Percentiles rank a stretch among this genome's conserved stretches.
Evolutionary conservation across 768 basidiomycete genomes (phyloP).

Genomic region (Kwoniella bestiolae): DNA sequence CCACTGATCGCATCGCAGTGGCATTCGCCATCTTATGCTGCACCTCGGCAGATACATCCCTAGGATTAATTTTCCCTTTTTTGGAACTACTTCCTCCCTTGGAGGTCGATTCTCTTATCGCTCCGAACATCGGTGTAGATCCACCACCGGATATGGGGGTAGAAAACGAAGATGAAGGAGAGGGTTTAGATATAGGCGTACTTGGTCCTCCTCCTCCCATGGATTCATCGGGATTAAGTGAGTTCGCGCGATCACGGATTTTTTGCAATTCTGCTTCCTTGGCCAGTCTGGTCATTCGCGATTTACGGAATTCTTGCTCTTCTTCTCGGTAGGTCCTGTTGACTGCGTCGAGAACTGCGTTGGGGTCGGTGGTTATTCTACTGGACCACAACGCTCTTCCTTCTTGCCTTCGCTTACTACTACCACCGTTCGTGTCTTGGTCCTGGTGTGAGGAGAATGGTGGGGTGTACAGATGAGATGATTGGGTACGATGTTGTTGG

Average conservation of each 20-base stretch:
- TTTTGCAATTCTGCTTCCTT: slow-evolving; percentile 33
- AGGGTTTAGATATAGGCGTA: slow-evolving; percentile 28
- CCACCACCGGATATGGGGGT: not conserved
- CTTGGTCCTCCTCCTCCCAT: slow-evolving; percentile 14
- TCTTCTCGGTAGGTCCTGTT: slow-evolving; percentile 32
- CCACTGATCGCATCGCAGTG: slow-evolving; percentile 41
- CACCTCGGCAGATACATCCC: slow-evolving; percentile 42
- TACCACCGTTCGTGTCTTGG: not conserved
- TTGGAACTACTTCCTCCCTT: not conserved
- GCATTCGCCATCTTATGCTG: slow-evolving; percentile 46
- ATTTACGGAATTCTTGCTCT: slow-evolving; percentile 35
- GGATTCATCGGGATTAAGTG: not conserved
- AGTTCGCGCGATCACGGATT: slow-evolving; percentile 19
- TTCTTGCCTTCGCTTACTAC: not conserved
- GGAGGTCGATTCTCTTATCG: slow-evolving; percentile 27
- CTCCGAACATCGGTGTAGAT: slow-evolving; percentile 38
- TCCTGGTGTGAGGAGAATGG: not conserved
- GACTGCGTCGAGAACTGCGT: slow-evolving; percentile 33
- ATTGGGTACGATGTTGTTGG: slow-evolving; percentile 38
- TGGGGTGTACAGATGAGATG: slow-evolving; percentile 35
- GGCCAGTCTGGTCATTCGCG: slow-evolving; percentile 37
- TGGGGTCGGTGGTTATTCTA: slow-evolving; percentile 26
- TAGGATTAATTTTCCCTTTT: slow-evolving; percentile 20
- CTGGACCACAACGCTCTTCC: slow-evolving; percentile 38
- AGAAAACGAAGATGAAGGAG: slow-evolving; percentile 7